phyloP scores from a whole-genome alignment of 768 basidiomycete species.

The Roridomyces roridus region DNA sequence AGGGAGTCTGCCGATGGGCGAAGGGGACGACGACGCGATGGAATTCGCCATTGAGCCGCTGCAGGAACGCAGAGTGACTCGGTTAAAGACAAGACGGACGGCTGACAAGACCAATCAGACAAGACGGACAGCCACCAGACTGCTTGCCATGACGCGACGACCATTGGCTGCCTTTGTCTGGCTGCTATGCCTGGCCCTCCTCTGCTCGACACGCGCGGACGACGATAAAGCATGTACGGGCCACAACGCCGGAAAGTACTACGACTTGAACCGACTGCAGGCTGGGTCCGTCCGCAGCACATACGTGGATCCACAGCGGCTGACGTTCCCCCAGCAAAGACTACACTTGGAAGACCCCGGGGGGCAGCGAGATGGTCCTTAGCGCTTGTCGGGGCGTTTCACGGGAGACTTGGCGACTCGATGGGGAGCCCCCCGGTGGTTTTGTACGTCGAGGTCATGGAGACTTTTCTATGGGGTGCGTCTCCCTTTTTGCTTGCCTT shows the following conservation, averaged over 20 bases:
- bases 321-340: slow-evolving; percentile 56
- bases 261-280: slow-evolving; percentile 69
- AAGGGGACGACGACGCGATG: too few relatives aligned
- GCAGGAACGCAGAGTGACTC: too few relatives aligned
- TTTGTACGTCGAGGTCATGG: slow-evolving; percentile 66
- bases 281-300: too few relatives aligned
- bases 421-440: slow-evolving; percentile 56
- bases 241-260: slow-evolving; percentile 62
- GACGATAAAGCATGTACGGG: slow-evolving; percentile 72
- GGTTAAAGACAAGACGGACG: too few relatives aligned
- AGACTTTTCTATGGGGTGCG: slow-evolving; percentile 78
- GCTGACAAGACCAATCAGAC: too few relatives aligned
- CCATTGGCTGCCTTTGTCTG: neutral
- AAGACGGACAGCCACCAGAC: too few relatives aligned
- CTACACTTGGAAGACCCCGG: slow-evolving; percentile 58
- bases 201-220: slow-evolving; percentile 1
- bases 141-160: slow-evolving; percentile 9
- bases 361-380: slow-evolving; percentile 54
- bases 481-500: slow-evolving; percentile 28
- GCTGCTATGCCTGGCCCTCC: neutral
- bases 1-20: too few relatives aligned
- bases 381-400: slow-evolving; percentile 68
- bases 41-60: too few relatives aligned
- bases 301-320: slow-evolving; percentile 9
- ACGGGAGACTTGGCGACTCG: slow-evolving; percentile 64